Evolutionary conservation across 2,329 filamentous ascomycete genomes (phyloP).

Genomic region (Epichloe bromicola): DNA sequence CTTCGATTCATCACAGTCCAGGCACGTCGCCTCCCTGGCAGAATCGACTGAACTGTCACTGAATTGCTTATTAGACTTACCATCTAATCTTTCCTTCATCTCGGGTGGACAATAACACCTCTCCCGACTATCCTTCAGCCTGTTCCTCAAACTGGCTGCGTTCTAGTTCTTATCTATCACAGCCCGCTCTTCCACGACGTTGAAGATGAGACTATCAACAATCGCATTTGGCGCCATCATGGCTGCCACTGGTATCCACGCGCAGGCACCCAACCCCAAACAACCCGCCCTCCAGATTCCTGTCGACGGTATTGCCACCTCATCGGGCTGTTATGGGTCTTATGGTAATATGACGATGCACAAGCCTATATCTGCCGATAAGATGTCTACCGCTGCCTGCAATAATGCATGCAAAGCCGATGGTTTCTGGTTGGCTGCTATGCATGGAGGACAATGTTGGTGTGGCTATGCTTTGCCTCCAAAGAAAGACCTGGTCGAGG

Average conservation of each 20-base stretch:
- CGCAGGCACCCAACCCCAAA: slow-evolving; percentile 4
- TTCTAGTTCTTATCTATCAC: neutral
- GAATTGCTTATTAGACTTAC: slow-evolving; percentile 1
- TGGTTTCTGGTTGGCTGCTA: slow-evolving; percentile 45
- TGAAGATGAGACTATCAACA: slow-evolving; percentile 20
- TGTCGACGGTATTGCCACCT: slow-evolving; percentile 22
- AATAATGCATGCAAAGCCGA: slow-evolving; percentile 24
- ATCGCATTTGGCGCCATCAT: slow-evolving; percentile 16
- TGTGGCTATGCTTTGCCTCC: slow-evolving; percentile 62
- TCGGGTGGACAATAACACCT: neutral
- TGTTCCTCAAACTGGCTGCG: neutral
- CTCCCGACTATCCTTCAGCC: neutral
- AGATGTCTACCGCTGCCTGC: slow-evolving; percentile 30
- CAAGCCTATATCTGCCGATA: slow-evolving; percentile 7
- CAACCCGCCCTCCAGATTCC: slow-evolving; percentile 28
- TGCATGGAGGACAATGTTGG: slow-evolving; percentile 52
- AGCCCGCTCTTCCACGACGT: neutral
- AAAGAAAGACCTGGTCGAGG: slow-evolving; percentile 35
- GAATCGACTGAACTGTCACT: slow-evolving; percentile 12
- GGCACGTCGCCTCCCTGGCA: slow-evolving; percentile 10
- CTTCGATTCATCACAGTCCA: neutral
- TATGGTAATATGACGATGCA: slow-evolving; percentile 24
- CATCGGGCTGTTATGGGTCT: slow-evolving; percentile 39
- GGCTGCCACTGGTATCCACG: slow-evolving; percentile 15
- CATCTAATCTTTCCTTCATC: neutral